These are phyloP conservation scores for Paramyrothecium roridum DNA, from an alignment of 2,329 filamentous ascomycete genomes.

Conservation along the genomic window DNA sequence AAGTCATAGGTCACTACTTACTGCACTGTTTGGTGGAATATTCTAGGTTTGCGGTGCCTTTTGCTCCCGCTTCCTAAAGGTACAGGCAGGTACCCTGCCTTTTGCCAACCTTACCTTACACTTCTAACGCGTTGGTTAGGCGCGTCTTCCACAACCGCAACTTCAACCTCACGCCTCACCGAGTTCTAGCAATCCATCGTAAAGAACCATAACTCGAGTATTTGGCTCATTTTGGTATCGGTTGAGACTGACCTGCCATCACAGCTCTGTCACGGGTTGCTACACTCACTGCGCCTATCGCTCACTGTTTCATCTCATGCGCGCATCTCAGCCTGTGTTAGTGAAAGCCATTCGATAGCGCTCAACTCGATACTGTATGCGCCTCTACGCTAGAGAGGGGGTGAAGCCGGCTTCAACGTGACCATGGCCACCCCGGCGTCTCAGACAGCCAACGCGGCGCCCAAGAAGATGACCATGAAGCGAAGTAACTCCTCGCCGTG, in stretches of 20 bases:
- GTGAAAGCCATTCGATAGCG: neutral
- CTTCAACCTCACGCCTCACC: neutral
- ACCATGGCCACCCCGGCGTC: neutral
- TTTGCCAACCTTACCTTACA: too few relatives aligned
- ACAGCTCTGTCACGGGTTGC: neutral
- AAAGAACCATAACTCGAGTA: neutral
- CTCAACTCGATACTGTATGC: too few relatives aligned
- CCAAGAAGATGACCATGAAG: conserved; percentile 5
- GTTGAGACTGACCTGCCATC: neutral
- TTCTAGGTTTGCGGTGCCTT: too few relatives aligned
- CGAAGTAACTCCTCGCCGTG: conserved; percentile 6
- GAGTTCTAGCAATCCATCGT: neutral
- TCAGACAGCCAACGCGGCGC: neutral
- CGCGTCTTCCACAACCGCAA: too few relatives aligned
- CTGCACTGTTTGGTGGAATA: too few relatives aligned
- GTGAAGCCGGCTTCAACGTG: too few relatives aligned
- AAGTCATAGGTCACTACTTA: too few relatives aligned
- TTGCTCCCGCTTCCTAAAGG: too few relatives aligned
- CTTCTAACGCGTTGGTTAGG: too few relatives aligned
- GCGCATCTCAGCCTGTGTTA: neutral
- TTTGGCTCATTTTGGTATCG: too few relatives aligned
- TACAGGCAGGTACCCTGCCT: too few relatives aligned
- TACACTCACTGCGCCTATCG: neutral
- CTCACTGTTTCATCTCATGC: neutral
- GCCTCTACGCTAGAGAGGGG: too few relatives aligned